Evolutionary conservation across 768 basidiomycete species (phyloP).

Genomic region (Psilocybe cubensis): DNA sequence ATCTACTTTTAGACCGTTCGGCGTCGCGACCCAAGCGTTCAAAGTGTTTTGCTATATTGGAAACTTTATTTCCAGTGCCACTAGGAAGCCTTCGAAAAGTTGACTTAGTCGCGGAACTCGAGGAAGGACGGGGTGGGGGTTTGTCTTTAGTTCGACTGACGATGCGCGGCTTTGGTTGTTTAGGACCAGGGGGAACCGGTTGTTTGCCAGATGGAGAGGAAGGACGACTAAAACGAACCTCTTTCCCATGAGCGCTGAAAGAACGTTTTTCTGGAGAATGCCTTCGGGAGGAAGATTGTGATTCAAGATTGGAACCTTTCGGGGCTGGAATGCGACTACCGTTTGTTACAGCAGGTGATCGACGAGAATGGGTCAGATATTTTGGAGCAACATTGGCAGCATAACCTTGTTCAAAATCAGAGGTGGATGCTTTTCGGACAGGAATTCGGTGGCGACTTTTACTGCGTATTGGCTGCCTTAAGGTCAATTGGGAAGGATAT

Average conservation of each 20-base stretch:
- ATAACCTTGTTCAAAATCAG: constrained; percentile 91
- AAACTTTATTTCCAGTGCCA: constrained; percentile 70
- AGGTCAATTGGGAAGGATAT: constrained; percentile 36
- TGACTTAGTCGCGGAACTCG: constrained; percentile 47
- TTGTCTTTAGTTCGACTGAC: constrained; percentile 45
- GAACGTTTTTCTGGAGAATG: constrained; percentile 76
- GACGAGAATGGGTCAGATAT: constrained; percentile 61
- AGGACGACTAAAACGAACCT: constrained; percentile 48
- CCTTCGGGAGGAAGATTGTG: constrained; percentile 63
- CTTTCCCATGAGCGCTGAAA: constrained; percentile 36
- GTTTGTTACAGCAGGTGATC: constrained; percentile 39
- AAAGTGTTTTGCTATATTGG: constrained; percentile 88
- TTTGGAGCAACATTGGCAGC: constrained; percentile 90
- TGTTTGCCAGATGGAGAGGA: constrained; percentile 46
- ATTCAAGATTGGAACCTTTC: constrained; percentile 51
- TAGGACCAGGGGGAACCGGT: constrained; percentile 31
- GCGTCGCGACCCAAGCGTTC: constrained; percentile 80
- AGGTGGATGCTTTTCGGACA: constrained; percentile 61
- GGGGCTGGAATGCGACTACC: constrained; percentile 59
- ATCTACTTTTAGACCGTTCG: constrained; percentile 76
- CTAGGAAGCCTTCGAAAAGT: constrained; percentile 57
- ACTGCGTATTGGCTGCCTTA: constrained; percentile 45
- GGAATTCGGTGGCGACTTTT: constrained; percentile 55
- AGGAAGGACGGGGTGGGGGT: constrained; percentile 43
- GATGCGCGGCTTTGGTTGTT: constrained; percentile 40